Evolutionary conservation across 1,284 basidiomycete species (phyloP), one percentile per base, ranked within the genome.

Genomic region (Austroboletus novae-zelandiae): DNA sequence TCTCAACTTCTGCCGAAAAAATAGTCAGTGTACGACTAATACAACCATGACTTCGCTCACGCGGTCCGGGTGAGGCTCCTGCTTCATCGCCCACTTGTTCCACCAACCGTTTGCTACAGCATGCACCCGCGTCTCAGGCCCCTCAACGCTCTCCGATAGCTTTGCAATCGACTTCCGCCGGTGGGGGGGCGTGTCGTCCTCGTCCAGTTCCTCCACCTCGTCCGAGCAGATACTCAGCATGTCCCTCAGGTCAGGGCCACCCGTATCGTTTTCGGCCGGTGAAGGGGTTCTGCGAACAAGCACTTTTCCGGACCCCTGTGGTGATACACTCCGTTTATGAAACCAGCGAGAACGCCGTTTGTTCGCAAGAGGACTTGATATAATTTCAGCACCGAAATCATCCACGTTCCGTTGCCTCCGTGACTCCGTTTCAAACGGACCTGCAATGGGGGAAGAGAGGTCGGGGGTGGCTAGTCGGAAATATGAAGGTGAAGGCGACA

Each of bases 101-200:
- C 78, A 75, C 84, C 84, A 87, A 15, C 83, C 83, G 40, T 71
- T 71, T 41, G 78, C 76, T 34, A 86, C 80, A 25, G 69, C 69
- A 43, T 74, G 70, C 34, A 66, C 65, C 45, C 73, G 70, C 51
- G 66, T 59, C 43, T 66, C 64, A 40, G 57, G 60, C 25, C 45
- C 37, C 20, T 64, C 66, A 25, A 52, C 53, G 17, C 58, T 61
- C 20, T 64, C 65, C 52, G 54, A 46, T 40, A 44, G 42, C 10
- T 35, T 39, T 41, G 40, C 27, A 7, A 37, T 31, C 27, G 48
- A 35, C 5, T 45, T 41, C 27, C 14, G 27, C n/a, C 29, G 47
- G 18, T 15, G 45, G 20, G 53, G 47, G 1, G 36, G 43, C 18
- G 48, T 30, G 10, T 45, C 47, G n/a, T 39, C 57, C 23, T 61